Evolutionary conservation across 1,139 yeast genomes (phyloP).

Genomic region (Taiozyma onychis): DNA sequence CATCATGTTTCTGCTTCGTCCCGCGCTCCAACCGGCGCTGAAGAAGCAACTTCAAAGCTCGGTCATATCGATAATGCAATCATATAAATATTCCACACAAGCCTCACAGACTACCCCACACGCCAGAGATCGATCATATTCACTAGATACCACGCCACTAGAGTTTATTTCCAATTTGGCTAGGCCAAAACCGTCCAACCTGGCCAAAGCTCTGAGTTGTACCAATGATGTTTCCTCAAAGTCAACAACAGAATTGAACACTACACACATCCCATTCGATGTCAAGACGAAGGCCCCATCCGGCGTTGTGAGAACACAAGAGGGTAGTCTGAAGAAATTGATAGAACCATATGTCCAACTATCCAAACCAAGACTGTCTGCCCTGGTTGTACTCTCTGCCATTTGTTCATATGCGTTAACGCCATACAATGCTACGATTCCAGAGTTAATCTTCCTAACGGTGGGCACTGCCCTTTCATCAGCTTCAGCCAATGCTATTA

Average conservation of each 20-base stretch:
- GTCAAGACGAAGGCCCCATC: constrained; percentile 34
- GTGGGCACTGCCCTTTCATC: constrained; percentile 85
- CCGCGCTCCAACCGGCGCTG: neutral
- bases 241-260: constrained; percentile 8
- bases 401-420: constrained; percentile 92
- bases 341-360: constrained; percentile 65
- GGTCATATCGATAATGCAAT: neutral
- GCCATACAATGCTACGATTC: constrained; percentile 68
- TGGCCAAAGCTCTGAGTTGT: constrained; percentile 29
- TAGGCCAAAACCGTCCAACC: constrained; percentile 16
- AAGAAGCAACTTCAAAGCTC: neutral
- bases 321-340: constrained; percentile 20
- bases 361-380: constrained; percentile 84
- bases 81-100: neutral
- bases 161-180: constrained; percentile 32
- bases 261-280: constrained; percentile 49
- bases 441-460: constrained; percentile 66
- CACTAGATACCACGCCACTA: constrained; percentile 30
- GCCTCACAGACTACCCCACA: neutral
- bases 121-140: neutral
- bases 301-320: constrained; percentile 11
- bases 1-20: neutral
- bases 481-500: constrained; percentile 93
- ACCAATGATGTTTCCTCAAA: constrained; percentile 26
- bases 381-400: constrained; percentile 83